Base-by-base conservation (phyloP, 352 stramenopile genomes). In the Phytophthora ohioensis region DNA sequence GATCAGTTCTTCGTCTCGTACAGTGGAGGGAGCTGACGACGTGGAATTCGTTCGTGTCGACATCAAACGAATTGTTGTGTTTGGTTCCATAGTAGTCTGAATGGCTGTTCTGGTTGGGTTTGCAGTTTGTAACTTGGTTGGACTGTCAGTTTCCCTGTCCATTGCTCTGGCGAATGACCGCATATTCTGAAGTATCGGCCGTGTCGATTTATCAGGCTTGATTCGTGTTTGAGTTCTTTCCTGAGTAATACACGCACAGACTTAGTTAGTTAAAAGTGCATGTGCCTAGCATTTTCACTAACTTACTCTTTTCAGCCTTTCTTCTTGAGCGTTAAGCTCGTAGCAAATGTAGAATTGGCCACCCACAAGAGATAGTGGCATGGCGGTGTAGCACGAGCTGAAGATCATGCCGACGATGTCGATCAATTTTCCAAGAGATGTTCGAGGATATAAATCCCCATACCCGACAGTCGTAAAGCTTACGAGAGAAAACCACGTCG, bases 311-410 rank as follows among this genome's bases (percentile, higher is more conserved):
- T 68, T 71, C 3, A 69, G 60, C 32, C 64, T 66, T 35, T 86
- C 69, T 43, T 86, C 72, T 30, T 72, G 64, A 2, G 83, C 59
- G 47, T 82, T 68, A 2, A 78, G 52, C 38, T 87, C 78, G 39
- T 92, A 92, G 60, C 77, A 89, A 8, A 80, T 57, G 73, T 90
- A 89, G 62, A 91, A 91, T 46, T 91, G 76, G 1, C 68, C 70
- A 7, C 82, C 82, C 27, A 89, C 79, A 1, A 91, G 61, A 13
- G 82, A 85, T 7, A 91, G 76, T 10, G 80, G 82, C 82, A 91
- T 91, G 5, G 82, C 78, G 1, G 76, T 87, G 72, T 89, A 91
- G 42, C 71, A 85, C 0, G 79, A 76, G n/a, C 71, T 84, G 67
- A 88, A 77, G 12, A 92, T 75, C 71, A 80, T 81, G 1, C 61